Conservation (phyloP, 371 early-diverging fungal genomes). For the Lichtheimia hyalospora region DNA sequence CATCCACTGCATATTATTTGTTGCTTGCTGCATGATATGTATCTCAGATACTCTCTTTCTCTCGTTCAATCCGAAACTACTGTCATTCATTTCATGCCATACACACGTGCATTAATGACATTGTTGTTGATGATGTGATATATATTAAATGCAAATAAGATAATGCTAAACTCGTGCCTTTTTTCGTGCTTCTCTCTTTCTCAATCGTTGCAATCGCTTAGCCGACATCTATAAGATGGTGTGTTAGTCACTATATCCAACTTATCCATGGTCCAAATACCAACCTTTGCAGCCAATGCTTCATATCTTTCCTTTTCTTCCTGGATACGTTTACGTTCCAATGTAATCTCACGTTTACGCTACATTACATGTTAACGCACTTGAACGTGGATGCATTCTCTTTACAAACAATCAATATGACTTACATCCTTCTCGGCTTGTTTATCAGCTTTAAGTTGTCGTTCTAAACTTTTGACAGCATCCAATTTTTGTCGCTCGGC, state of each 20-base stretch:
- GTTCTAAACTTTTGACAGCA: conserved; percentile 46
- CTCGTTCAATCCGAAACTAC: too few species aligned
- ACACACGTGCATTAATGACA: too few species aligned
- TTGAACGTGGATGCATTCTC: too few species aligned
- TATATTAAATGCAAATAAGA: too few species aligned
- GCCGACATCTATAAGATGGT: conserved; percentile 40
- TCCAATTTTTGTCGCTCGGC: conserved; percentile 41
- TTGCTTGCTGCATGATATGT: too few species aligned
- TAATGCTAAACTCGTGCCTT: conserved; percentile 25
- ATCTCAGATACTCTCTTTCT: too few species aligned
- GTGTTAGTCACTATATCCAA: not conserved
- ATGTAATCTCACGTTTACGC: conserved; percentile 59
- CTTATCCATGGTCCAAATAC: too few species aligned
- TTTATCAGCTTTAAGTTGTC: conserved; percentile 57
- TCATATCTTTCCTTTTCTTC: conserved; percentile 66
- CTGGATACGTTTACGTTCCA: conserved; percentile 59
- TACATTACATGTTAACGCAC: conserved; percentile 18
- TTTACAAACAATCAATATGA: not conserved
- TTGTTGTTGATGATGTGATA: too few species aligned
- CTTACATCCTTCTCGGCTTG: conserved; percentile 56
- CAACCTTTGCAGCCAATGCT: conserved; percentile 51
- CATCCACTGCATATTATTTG: too few species aligned
- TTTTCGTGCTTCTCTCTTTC: conserved; percentile 49
- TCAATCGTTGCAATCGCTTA: conserved; percentile 46
- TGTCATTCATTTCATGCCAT: too few species aligned